A percentile compares a stretch with the other conserved stretches of the same genome.
These are phyloP conservation scores for Epicoccum nigrum DNA, from an alignment of 2,329 filamentous ascomycete genomes.

Conservation along the genomic window DNA sequence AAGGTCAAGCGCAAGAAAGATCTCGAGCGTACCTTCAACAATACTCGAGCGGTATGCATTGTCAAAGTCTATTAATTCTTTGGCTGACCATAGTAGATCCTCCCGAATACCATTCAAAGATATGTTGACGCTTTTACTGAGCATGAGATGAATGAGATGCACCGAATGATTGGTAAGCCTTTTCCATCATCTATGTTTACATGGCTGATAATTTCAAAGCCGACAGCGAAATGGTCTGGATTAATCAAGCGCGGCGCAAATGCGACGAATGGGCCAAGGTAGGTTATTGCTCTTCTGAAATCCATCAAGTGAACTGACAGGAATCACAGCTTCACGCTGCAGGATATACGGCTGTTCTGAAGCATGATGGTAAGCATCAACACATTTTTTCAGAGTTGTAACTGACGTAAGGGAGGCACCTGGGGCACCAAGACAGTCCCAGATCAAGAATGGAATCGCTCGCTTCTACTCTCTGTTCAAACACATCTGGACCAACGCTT, in stretches of 20 bases:
- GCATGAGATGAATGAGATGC: too few relatives aligned
- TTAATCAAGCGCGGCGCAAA: not conserved
- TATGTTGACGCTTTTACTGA: too few relatives aligned
- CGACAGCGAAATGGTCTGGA: not conserved
- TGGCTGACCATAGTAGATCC: not conserved
- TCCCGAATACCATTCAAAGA: not conserved
- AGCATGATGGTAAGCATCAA: not conserved
- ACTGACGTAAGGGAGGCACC: not conserved
- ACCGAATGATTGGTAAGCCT: not conserved
- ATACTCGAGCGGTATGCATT: conserved; percentile 10
- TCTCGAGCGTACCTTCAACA: conserved; percentile 16
- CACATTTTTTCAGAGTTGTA: too few relatives aligned
- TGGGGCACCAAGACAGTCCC: not conserved
- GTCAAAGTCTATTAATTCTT: not conserved
- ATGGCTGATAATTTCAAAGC: not conserved
- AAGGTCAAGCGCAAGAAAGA: conserved; percentile 23
- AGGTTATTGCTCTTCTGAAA: too few relatives aligned
- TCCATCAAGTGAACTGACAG: too few relatives aligned
- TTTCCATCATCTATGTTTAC: too few relatives aligned
- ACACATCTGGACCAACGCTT: not conserved
- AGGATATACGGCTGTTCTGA: conserved; percentile 1
- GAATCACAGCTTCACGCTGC: too few relatives aligned
- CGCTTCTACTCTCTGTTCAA: not conserved
- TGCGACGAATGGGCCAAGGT: not conserved
- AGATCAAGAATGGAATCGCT: not conserved